These are phyloP conservation scores for Solanum microdontum DNA, from an alignment of 257 asterid species.

Conservation along the genomic window DNA sequence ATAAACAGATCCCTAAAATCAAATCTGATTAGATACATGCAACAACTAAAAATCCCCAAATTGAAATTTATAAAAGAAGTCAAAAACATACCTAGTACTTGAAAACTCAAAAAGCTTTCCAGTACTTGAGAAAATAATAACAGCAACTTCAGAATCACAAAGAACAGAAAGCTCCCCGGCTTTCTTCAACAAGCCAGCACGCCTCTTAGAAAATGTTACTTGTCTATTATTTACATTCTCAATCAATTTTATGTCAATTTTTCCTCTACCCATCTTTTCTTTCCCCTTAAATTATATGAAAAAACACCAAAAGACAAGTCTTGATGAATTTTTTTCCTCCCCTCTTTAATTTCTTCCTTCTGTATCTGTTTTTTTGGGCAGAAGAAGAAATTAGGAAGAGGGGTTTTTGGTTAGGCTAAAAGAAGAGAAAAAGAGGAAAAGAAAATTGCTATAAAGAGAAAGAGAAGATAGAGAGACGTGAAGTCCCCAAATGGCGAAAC, in stretches of 20 bases:
- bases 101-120: constrained; percentile 58
- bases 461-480: constrained; percentile 37
- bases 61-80: not conserved
- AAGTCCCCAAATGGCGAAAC: constrained; percentile 47
- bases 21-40: not conserved
- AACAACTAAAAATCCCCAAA: not conserved
- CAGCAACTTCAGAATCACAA: constrained; percentile 74
- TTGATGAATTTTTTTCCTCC: not conserved
- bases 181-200: constrained; percentile 63
- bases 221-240: constrained; percentile 73
- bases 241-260: constrained; percentile 67
- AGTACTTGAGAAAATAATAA: constrained; percentile 61
- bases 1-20: not conserved
- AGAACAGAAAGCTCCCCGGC: constrained; percentile 68
- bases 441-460: not conserved
- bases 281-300: not conserved
- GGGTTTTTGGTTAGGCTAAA: constrained; percentile 13
- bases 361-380: not conserved
- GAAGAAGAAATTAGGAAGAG: not conserved
- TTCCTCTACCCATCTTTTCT: constrained; percentile 64
- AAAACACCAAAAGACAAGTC: not conserved
- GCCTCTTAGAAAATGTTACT: constrained; percentile 68
- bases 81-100: constrained; percentile 33
- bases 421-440: constrained; percentile 7
- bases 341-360: not conserved